Conservation (phyloP, 2,329 filamentous ascomycete genomes). For the Hirsutella minnesotensis region DNA sequence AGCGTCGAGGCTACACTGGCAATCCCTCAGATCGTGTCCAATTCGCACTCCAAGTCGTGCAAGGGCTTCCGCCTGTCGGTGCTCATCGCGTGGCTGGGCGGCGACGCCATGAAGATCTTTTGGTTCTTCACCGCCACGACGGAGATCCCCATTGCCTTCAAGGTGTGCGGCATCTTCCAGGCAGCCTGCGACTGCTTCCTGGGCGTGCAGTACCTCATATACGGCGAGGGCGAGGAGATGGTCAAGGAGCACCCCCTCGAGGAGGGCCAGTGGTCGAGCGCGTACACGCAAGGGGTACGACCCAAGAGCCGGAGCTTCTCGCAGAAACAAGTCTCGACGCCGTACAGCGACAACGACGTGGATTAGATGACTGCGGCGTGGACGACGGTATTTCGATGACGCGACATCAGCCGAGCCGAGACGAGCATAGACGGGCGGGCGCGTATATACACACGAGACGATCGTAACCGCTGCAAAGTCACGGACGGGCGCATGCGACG, state of each 20-base stretch:
- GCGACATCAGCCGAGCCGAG: not conserved
- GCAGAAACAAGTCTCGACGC: conserved; percentile 26
- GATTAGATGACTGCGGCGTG: conserved; percentile 10
- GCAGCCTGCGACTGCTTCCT: conserved; percentile 63
- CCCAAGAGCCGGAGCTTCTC: conserved; percentile 24
- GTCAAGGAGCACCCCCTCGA: conserved; percentile 26
- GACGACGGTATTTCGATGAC: conserved; percentile 2
- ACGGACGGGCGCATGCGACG: too few relatives aligned
- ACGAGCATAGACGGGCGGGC: too few relatives aligned
- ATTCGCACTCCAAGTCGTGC: conserved; percentile 56
- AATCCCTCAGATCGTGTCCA: conserved; percentile 65
- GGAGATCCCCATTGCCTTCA: conserved; percentile 66
- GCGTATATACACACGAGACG: too few relatives aligned
- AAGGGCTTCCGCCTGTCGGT: conserved; percentile 69
- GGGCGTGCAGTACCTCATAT: conserved; percentile 63
- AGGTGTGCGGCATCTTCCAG: conserved; percentile 73
- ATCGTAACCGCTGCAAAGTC: too few relatives aligned
- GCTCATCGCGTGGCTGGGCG: conserved; percentile 64
- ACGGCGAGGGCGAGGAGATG: conserved; percentile 38
- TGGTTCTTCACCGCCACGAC: conserved; percentile 66
- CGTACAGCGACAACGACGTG: conserved; percentile 21
- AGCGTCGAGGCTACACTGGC: conserved; percentile 72
- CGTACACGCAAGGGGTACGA: conserved; percentile 15
- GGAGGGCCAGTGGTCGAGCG: conserved; percentile 18
- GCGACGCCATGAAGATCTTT: conserved; percentile 80